A percentile compares a stretch with the other conserved stretches of the same genome.
phyloP scores from a whole-genome alignment of 306 rosid genomes.

The Ochetophila trinervis region DNA sequence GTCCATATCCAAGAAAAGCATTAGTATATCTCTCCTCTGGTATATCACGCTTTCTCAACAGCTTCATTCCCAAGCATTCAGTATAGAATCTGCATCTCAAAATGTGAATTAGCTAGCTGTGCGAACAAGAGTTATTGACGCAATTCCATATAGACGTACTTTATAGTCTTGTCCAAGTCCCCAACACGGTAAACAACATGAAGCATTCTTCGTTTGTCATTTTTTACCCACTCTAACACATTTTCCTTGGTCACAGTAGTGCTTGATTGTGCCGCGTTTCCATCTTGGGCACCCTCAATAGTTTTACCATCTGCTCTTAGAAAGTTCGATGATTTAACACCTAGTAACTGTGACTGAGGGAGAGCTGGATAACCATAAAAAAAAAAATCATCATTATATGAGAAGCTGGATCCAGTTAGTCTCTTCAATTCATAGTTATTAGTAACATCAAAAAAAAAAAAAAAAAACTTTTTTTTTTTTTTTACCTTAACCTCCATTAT shows the following conservation, averaged over 20 bases:
- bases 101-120: neutral
- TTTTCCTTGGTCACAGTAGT: constrained; percentile 46
- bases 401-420: neutral
- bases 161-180: constrained; percentile 65
- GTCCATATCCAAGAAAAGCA: constrained; percentile 71
- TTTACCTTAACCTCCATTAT: too few species aligned
- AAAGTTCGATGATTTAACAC: constrained; percentile 40
- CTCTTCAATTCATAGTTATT: neutral
- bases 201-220: constrained; percentile 55
- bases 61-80: constrained; percentile 74
- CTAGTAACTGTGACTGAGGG: constrained; percentile 33
- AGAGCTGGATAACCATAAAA: constrained; percentile 37
- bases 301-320: constrained; percentile 39
- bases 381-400: constrained; percentile 14
- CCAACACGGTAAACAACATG: constrained; percentile 70
- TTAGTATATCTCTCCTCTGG: constrained; percentile 59
- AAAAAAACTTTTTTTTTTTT: neutral
- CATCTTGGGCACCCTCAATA: constrained; percentile 34
- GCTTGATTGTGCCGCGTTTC: constrained; percentile 39
- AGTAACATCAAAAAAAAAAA: too few species aligned
- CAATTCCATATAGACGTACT: constrained; percentile 32
- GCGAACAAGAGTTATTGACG: neutral
- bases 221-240: constrained; percentile 55
- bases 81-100: constrained; percentile 56
- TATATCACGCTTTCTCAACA: constrained; percentile 61